phyloP scores from a whole-genome alignment of 148 eudicot species.

The Hydrangea macrophylla region DNA sequence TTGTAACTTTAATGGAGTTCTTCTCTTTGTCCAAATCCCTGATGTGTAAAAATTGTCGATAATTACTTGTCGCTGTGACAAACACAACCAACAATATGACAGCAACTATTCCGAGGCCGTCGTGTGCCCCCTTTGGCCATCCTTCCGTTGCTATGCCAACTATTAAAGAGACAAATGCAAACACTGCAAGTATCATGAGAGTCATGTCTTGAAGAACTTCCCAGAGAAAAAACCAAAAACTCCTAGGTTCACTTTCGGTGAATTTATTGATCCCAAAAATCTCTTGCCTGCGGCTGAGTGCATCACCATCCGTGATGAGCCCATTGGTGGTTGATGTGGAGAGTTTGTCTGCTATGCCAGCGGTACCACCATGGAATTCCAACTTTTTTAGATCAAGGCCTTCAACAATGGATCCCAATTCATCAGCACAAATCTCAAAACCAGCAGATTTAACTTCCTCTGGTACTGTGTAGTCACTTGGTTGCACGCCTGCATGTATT shows the following conservation, averaged over 20 bases:
- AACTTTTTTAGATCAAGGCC: conserved; percentile 79
- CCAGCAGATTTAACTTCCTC: conserved; percentile 77
- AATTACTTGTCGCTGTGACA: conserved; percentile 94
- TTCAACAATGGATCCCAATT: conserved; percentile 71
- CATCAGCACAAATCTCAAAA: conserved; percentile 80
- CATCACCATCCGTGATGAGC: conserved; percentile 32
- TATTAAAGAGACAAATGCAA: conserved; percentile 84
- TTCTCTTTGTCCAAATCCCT: conserved; percentile 91
- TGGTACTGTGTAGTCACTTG: conserved; percentile 69
- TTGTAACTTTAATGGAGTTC: conserved; percentile 78
- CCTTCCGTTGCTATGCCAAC: conserved; percentile 94
- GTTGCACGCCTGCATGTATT: conserved; percentile 58
- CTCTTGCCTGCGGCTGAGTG: conserved; percentile 45
- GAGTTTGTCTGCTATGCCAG: conserved; percentile 71
- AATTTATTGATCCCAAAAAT: conserved; percentile 80
- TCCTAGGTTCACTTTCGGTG: conserved; percentile 56
- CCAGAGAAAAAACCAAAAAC: conserved; percentile 90
- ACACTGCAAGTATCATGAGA: conserved; percentile 88
- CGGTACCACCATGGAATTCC: conserved; percentile 61
- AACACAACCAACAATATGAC: conserved; percentile 86
- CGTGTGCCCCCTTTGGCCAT: conserved; percentile 93
- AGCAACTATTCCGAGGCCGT: conserved; percentile 91
- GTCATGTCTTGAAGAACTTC: conserved; percentile 99
- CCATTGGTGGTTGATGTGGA: conserved; percentile 55
- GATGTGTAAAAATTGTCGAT: conserved; percentile 86